Evolutionary conservation across 2,329 filamentous ascomycete species (phyloP).

Genomic region (Cadophora gregata): DNA sequence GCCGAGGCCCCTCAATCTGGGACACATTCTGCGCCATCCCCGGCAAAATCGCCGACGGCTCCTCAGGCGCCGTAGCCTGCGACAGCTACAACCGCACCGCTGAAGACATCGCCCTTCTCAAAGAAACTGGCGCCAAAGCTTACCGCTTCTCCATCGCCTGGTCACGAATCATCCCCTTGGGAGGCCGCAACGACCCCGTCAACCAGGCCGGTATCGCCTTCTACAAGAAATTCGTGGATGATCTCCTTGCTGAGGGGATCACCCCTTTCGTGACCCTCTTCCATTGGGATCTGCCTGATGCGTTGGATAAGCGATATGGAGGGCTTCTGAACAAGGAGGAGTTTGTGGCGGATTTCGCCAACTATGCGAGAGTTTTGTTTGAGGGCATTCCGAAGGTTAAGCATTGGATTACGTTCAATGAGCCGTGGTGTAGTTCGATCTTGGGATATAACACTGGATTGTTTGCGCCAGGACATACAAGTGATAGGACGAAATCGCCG

Average conservation of each 20-base stretch:
- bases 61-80: constrained; percentile 78
- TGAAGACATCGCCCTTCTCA: constrained; percentile 80
- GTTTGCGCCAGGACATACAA: constrained; percentile 83
- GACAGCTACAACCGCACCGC: constrained; percentile 83
- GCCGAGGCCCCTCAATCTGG: constrained; percentile 85
- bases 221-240: constrained; percentile 81
- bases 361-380: constrained; percentile 80
- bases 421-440: constrained; percentile 85
- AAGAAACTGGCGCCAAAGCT: constrained; percentile 71
- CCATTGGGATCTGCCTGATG: constrained; percentile 88
- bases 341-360: constrained; percentile 80
- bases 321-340: constrained; percentile 82
- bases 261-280: constrained; percentile 82
- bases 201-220: constrained; percentile 80
- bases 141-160: constrained; percentile 89
- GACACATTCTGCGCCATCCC: constrained; percentile 84
- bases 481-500: constrained; percentile 72
- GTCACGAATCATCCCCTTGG: constrained; percentile 85
- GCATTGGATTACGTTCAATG: constrained; percentile 91
- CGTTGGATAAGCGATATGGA: constrained; percentile 79
- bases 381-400: constrained; percentile 77
- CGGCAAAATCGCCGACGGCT: constrained; percentile 82
- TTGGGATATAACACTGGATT: constrained; percentile 79
- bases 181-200: constrained; percentile 80
- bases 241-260: constrained; percentile 77